Evolutionary conservation across 1,139 yeast species (phyloP), one percentile per base, ranked within the genome.

Genomic region (Taphrina communis): DNA sequence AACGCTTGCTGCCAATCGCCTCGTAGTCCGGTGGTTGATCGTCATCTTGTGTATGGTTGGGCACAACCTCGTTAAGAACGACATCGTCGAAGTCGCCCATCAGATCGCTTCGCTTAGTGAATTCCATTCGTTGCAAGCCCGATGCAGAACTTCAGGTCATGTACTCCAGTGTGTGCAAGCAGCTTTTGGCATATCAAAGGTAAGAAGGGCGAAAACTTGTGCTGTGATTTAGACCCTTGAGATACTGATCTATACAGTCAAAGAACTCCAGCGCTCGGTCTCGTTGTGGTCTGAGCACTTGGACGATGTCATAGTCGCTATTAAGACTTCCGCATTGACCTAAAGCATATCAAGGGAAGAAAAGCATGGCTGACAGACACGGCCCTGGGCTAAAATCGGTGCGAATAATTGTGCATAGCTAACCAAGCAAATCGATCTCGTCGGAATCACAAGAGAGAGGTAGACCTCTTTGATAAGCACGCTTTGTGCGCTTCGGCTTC

Each of bases 341-440:
- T 25, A 25, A 25, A 4, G 2, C 31, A 2, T 25, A 4, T 2
- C 4, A 4, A 4, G 4, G 31, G 31, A 25, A 4, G 31, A 25
- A 25, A 25, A 25, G 31, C 31, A 25, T 25, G 31, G 31, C 31
- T 25, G 31, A 25, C 31, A 25, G 31, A 25, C 31, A 25, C 31
- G 31, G 31, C 31, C 31, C 31, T 25, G 31, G 31, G 31, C 31
- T 4, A 25, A 25, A 25, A 25, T 25, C 31, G 31, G 31, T 4
- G 31, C 31, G 31, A 25, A 25, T 25, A 2, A 2, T 2, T 25
- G 31, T 9, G 42, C 42, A 14, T 14, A 39, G 25, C 25, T 19
- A 56, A 11, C 60, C 60, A 39, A 56, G 60, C 21, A 56, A 41
- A 17, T 56, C 60, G 3, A 17, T 17, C 21, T 41, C 60, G 38